Evolutionary conservation across 805 yeast genomes (phyloP), one percentile per base, ranked within the genome.

Genomic region (Candida wancherniae): DNA sequence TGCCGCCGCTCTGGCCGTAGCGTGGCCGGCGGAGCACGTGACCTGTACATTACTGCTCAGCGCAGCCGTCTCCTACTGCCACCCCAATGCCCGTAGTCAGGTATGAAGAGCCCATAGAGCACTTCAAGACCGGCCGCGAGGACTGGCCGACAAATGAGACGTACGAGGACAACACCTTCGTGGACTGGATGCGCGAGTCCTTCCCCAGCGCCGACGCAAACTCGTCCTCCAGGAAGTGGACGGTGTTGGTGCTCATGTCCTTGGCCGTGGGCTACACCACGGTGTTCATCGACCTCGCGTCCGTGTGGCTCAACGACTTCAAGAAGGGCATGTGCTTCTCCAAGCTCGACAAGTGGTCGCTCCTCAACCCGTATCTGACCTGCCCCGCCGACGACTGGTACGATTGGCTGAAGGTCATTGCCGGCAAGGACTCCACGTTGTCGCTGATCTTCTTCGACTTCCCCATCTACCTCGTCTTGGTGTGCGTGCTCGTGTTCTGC

Each of bases 101-200:
- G 4, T 28, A 27, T 14, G 19, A 9, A n/a, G 28, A 27, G 15
- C 26, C 22, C 19, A 28, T 34, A 12, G 37, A 34, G 25, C 21
- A 10, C 11, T 15, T 19, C 11, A 25, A 28, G 10, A 34, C 30
- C 3, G 33, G 37, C 16, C 32, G 33, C 9, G 37, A 34, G 19
- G 24, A 26, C 8, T 34, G 37, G 37, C 26, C 22, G 12, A 6
- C 10, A 20, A 21, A 36, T 5, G 30, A 31, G n/a, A 11, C 11
- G 3, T 70, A 71, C 40, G 62, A 56, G 17, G 51, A 67, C 39
- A 54, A 59, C 28, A 58, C 71, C 12, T 63, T 63, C 29, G 71
- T 75, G 13, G 77, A 74, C 39, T 75, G 81, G 81, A 55, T 61
- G 24, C 57, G 54, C 24, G 79, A 74, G 40, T 63, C 72, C 15